Evolutionary conservation across 148 eudicot genomes (phyloP), one percentile per base, ranked within the genome.

Genomic region (Vaccinium myrtillus): DNA sequence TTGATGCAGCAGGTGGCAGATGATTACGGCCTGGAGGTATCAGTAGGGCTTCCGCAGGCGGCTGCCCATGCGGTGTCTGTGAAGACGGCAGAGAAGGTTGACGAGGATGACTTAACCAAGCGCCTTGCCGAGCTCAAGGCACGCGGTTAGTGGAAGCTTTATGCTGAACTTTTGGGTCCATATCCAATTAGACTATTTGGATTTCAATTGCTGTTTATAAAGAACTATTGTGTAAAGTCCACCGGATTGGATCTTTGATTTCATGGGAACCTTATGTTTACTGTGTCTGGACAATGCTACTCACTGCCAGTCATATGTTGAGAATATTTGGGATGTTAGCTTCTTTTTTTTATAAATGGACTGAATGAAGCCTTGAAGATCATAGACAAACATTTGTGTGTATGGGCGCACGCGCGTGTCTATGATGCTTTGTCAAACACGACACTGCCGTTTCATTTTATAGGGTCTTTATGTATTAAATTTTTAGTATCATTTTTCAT

Each of bases 1-100:
- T 84, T 94, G 86, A 89, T 94, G 95, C 93, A 93, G 58, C 94
- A 93, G 84, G 98, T 94, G 58, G 95, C 94, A 0, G 98, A 94
- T 83, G 93, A 94, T 82, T 90, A 93, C 49, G 95, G 95, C 0
- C 82, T 94, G 49, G 98, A 93, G 87, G 95, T 91, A 1, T 91
- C 94, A 0, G 92, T 92, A 14, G 98, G 98, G 19, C 82, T 94
- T 81, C 98, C 95, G 0, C 95, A 91, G 87, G 86, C 98, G 5
- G 94, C 94, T 8, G 92, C 85, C 0, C 93, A 92, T 53, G 89
- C 93, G 8, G 84, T 94, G 75, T 65, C 92, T 0, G 55, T 80
- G 1, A 86, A 85, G 83, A 78, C 75, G 2, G n/a, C 65, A 4
- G 95, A 91, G 88, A 87, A 87, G 85, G 93, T 91, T 19, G 94